A percentile compares a stretch with the other conserved stretches of the same genome.
These are phyloP conservation scores for Phytopythium sindhum DNA, from an alignment of 352 stramenopile species.

Conservation along the genomic window DNA sequence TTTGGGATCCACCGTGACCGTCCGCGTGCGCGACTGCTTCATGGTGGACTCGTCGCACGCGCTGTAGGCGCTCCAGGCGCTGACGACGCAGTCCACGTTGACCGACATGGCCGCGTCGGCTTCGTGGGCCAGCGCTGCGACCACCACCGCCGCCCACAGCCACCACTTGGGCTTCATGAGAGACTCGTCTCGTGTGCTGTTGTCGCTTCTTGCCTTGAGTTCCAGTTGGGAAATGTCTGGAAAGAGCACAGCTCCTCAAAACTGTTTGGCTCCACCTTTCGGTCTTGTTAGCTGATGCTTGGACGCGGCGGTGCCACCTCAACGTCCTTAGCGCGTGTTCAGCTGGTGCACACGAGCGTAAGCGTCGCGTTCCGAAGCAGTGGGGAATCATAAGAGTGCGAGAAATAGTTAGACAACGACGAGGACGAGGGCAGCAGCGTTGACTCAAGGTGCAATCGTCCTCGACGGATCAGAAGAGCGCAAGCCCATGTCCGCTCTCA, in stretches of 20 bases:
- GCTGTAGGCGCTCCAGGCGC: conserved; percentile 33
- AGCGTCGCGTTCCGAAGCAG: background rate
- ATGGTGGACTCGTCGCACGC: conserved; percentile 33
- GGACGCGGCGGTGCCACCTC: background rate
- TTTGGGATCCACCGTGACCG: conserved; percentile 14
- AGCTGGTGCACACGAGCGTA: background rate
- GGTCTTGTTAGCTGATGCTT: no score
- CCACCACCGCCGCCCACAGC: background rate
- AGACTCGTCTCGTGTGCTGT: background rate
- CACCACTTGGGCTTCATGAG: conserved; percentile 5
- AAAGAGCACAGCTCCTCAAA: background rate
- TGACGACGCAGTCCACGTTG: conserved; percentile 58
- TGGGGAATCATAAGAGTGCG: background rate
- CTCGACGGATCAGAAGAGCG: background rate
- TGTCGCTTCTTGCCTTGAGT: background rate
- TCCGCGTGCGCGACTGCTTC: conserved; percentile 35
- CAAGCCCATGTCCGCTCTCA: background rate
- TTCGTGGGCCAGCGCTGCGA: background rate
- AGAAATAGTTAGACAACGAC: background rate
- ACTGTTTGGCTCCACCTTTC: background rate
- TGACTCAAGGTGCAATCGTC: background rate
- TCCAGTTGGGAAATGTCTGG: background rate
- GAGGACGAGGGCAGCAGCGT: background rate
- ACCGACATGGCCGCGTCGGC: conserved; percentile 1
- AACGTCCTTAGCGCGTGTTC: background rate